Conservation (phyloP, 106 monocot species). For the Agapanthus africanus region DNA sequence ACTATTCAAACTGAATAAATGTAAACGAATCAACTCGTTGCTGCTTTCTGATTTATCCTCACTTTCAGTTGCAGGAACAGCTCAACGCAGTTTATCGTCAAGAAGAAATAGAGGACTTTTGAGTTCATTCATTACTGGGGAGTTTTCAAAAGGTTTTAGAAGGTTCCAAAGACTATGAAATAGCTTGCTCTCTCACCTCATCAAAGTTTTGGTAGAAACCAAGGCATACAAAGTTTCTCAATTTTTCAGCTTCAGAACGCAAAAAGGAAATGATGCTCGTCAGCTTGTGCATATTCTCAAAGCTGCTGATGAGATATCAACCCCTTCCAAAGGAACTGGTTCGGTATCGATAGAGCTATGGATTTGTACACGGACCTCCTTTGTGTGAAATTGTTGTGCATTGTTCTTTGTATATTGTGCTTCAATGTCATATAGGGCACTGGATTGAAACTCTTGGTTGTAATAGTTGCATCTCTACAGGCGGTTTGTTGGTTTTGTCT, state of each 20-base stretch:
- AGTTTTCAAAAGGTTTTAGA: not conserved
- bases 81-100: conserved; percentile 2
- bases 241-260: not conserved
- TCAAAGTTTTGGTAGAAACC: not conserved
- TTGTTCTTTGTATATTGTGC: not conserved
- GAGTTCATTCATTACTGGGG: not conserved
- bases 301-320: not conserved
- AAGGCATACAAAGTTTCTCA: not conserved
- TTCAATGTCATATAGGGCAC: not conserved
- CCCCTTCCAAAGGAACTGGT: not conserved
- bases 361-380: not conserved
- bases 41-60: not conserved
- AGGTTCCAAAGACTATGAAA: not conserved
- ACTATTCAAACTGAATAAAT: not conserved
- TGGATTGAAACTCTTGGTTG: not conserved
- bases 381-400: not conserved
- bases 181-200: not conserved
- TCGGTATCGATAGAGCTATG: not conserved
- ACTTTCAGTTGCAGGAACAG: conserved; percentile 8
- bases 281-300: conserved; percentile 3
- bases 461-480: no score
- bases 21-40: not conserved
- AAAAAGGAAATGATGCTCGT: not conserved
- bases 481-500: no score
- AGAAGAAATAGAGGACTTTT: conserved; percentile 2